These are phyloP conservation scores for Monosporascus sp. DNA, from an alignment of 2,329 filamentous ascomycete genomes.

Conservation along the genomic window DNA sequence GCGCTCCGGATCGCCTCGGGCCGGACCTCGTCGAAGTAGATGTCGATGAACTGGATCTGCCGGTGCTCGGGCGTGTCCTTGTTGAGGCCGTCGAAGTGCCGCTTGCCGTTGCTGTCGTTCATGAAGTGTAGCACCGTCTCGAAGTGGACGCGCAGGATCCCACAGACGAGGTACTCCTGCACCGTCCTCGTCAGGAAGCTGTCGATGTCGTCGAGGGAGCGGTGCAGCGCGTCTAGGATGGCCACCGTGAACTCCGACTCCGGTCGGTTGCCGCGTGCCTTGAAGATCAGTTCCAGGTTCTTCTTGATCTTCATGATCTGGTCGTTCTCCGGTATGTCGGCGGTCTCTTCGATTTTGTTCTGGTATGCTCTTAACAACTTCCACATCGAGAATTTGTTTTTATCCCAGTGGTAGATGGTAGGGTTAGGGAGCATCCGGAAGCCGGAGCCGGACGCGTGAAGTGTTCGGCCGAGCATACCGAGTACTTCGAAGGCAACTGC, in stretches of 20 bases:
- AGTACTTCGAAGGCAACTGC: slow-evolving; percentile 53
- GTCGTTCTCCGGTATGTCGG: slow-evolving; percentile 3
- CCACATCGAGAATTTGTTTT: slow-evolving; percentile 39
- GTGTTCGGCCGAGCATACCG: slow-evolving; percentile 50
- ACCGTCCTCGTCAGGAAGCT: slow-evolving; percentile 31
- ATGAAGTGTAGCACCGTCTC: slow-evolving; percentile 44
- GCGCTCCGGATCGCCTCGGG: slow-evolving; percentile 9
- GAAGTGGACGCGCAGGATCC: slow-evolving; percentile 45
- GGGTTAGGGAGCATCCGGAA: slow-evolving; percentile 55
- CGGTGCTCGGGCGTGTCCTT: slow-evolving; percentile 43
- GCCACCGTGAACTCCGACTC: slow-evolving; percentile 26
- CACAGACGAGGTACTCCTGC: slow-evolving; percentile 30
- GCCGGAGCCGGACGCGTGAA: slow-evolving; percentile 44
- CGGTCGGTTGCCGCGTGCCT: slow-evolving; percentile 5
- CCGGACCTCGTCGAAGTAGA: slow-evolving; percentile 46
- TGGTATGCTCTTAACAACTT: slow-evolving; percentile 37
- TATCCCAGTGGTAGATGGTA: slow-evolving; percentile 50
- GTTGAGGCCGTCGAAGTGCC: slow-evolving; percentile 40
- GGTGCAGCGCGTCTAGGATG: slow-evolving; percentile 35
- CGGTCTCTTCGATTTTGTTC: slow-evolving; percentile 20
- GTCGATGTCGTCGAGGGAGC: slow-evolving; percentile 37
- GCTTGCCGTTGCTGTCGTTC: slow-evolving; percentile 31
- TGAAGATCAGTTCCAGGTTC: slow-evolving; percentile 3
- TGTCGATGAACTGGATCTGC: slow-evolving; percentile 45
- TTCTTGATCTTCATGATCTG: slow-evolving; percentile 12